Evolutionary conservation across 2,329 filamentous ascomycete genomes (phyloP), one percentile per base, ranked within the genome.

Genomic region (Penicillium sp.): DNA sequence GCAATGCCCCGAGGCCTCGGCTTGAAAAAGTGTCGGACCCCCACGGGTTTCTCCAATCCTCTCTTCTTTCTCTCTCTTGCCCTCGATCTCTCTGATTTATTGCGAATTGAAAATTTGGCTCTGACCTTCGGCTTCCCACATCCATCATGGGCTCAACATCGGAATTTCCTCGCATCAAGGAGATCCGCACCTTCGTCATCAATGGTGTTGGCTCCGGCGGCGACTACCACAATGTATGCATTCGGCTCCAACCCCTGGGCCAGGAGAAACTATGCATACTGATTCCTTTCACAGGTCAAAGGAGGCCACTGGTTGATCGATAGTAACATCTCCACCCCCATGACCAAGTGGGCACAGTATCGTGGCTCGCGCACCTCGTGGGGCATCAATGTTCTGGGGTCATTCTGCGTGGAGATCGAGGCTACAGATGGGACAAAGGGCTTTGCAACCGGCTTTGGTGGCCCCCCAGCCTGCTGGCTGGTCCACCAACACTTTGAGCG

Each of bases 301-400:
- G 74, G 72, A 32, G 72, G 72, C 20, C 71, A 73, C 67, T 94
- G 89, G 90, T 74, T 96, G 54, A 86, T 96, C 51, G 90, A 95
- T 69, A 85, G 84, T 47, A 83, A 90, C 54, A 96, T 96, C 62
- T 89, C 90, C 2, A 96, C 89, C 1, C 90, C 90, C 5, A 94
- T 90, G 78, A 91, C 88, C 34, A 79, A 81, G 67, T 95, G 90
- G 79, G 86, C 93, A 51, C 75, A 90, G 55, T 96, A 94, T 68
- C 82, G 89, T 52, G 80, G 83, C 46, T 95, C 89, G 25, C 78
- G 90, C 55, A 95, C 89, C 9, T 89, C 83, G 64, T 96, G 88
- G 87, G 90, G 90, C 25, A 96, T 96, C 75, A 96, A 96, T 57
- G 89, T 95, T 6, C 72, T 96, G 17, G 90, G 90, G 2, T 94